Base-by-base conservation (phyloP, 331 rosid genomes). In the Quercus lobata region DNA sequence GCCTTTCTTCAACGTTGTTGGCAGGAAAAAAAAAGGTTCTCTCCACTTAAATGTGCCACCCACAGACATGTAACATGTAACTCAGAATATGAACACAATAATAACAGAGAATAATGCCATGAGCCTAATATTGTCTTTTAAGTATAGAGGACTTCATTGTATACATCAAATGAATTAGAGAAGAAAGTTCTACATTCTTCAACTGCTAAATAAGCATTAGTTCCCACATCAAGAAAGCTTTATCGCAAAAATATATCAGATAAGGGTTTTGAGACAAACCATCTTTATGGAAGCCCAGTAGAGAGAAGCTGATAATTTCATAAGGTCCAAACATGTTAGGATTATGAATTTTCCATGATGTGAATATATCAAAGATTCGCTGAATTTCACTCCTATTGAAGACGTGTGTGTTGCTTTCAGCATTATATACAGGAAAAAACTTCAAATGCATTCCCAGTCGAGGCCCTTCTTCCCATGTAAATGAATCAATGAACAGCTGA, bases 311-410 rank as follows among this genome's bases (percentile, higher is more conserved):
- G 41, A 88, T 4, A 57, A 93, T 86, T 87, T 96, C 99, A 79
- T 90, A 93, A 41, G 99, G 99, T 41, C 99, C 99, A 78, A 90
- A 93, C 32, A 87, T 3, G 2, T 76, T 88, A 53, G 68, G 79
- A 27, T 92, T 93, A 18, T 41, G 73, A 86, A 96, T 90, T 1
- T 15, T 19, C 99, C 99, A 96, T 74, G 82, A 76, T 21, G 97
- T 79, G 85, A 89, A 96, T 90, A 32, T 79, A 83, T 27, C 5
- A 71, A 25, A 78, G 78, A 96, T 57, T 81, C 97, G 82, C 69
- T 4, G 34, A 78, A 93, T 82, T 87, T 96, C 99, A 3, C 88
- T 88, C 0, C 0, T 3, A 61, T 87, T 90, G 87, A 93, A 96
- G 16, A 1, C 17, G 44, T 4, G 84, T 6, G 56, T 74, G 66